Percentiles rank a stretch among this genome's conserved stretches.
These are phyloP conservation scores for Silybum marianum DNA, from an alignment of 129 eudicot species.

Conservation along the genomic window DNA sequence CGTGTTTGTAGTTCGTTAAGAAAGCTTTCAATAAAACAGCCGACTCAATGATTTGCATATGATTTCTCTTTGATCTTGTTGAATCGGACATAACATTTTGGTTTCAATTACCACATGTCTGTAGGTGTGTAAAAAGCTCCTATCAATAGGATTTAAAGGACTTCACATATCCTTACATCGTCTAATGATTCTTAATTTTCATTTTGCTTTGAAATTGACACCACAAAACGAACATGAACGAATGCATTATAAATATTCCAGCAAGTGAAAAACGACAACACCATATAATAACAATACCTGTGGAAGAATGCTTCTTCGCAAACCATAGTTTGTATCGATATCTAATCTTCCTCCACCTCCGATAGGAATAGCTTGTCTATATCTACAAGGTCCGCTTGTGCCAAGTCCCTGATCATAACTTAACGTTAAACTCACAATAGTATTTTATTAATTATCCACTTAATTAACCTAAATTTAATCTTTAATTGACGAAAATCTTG, in stretches of 20 bases:
- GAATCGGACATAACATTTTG: too few relatives aligned
- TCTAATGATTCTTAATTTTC: background rate
- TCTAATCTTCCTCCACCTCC: conserved; percentile 72
- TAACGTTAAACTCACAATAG: too few relatives aligned
- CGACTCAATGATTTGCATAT: too few relatives aligned
- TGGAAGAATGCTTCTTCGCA: conserved; percentile 77
- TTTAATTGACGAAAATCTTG: background rate
- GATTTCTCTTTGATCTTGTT: too few relatives aligned
- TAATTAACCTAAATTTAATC: background rate
- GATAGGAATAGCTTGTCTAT: conserved; percentile 81
- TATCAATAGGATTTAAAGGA: background rate
- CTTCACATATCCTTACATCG: background rate
- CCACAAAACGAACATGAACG: background rate
- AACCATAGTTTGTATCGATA: conserved; percentile 69
- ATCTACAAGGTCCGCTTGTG: conserved; percentile 82
- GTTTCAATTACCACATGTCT: too few relatives aligned
- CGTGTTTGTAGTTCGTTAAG: too few relatives aligned
- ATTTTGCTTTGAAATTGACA: too few relatives aligned
- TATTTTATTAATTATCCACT: background rate
- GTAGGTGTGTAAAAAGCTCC: too few relatives aligned
- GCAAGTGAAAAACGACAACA: background rate
- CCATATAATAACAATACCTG: conserved; percentile 44
- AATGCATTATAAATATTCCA: background rate
- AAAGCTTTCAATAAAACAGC: too few relatives aligned
- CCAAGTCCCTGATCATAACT: conserved; percentile 44